These are phyloP conservation scores for Ramalina intermedia DNA, from an alignment of 495 filamentous ascomycete species.

Conservation along the genomic window DNA sequence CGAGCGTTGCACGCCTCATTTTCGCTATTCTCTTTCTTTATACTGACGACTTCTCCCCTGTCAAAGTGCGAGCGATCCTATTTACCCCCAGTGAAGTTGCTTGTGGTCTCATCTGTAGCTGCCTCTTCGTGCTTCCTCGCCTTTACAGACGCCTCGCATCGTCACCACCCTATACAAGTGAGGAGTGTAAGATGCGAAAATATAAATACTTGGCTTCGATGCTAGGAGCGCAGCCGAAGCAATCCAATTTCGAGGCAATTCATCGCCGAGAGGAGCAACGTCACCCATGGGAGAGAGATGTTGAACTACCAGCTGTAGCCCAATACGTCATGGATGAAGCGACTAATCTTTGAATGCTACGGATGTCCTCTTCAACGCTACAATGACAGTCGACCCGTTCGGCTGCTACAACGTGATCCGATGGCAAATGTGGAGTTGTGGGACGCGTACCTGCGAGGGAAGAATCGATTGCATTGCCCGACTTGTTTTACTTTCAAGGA, in stretches of 20 bases:
- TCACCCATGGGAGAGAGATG: background rate
- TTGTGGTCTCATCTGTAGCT: conserved; percentile 1
- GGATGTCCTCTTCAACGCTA: too few species aligned
- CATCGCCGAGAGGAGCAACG: background rate
- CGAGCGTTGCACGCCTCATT: background rate
- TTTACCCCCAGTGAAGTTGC: background rate
- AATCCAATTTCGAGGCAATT: background rate
- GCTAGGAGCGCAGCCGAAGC: background rate
- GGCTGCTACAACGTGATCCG: too few species aligned
- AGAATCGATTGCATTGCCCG: too few species aligned
- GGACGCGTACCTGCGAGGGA: too few species aligned
- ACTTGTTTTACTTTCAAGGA: too few species aligned
- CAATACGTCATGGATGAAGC: too few species aligned
- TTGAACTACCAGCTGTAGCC: background rate
- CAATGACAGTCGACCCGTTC: too few species aligned
- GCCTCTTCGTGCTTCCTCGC: conserved; percentile 1
- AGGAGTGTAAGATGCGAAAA: conserved; percentile 2
- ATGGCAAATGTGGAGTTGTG: too few species aligned
- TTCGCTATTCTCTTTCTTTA: background rate
- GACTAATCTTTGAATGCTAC: too few species aligned
- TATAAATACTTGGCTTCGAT: background rate
- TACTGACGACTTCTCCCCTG: background rate
- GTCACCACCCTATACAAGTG: background rate
- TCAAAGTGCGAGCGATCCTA: background rate
- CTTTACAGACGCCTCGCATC: background rate